These are phyloP conservation scores for Lactarius hatsudake DNA, from an alignment of 768 basidiomycete species.

Conservation along the genomic window DNA sequence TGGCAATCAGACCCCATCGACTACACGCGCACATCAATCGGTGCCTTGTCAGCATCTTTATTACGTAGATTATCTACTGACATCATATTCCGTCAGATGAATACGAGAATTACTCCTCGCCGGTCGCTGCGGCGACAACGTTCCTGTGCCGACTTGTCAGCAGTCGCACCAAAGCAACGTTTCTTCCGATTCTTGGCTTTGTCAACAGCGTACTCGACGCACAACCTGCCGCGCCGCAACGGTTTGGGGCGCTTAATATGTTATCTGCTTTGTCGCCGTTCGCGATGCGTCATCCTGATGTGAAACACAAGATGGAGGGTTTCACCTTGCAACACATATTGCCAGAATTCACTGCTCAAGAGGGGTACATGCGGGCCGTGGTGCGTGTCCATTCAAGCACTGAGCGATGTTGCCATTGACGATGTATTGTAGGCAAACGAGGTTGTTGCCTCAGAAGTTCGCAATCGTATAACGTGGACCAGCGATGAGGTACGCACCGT, in stretches of 20 bases:
- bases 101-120: constrained; percentile 73
- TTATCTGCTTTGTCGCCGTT: constrained; percentile 69
- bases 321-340: constrained; percentile 74
- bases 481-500: constrained; percentile 51
- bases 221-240: constrained; percentile 60
- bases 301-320: constrained; percentile 71
- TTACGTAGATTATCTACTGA: constrained; percentile 8
- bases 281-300: constrained; percentile 83
- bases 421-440: constrained; percentile 65
- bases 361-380: constrained; percentile 75
- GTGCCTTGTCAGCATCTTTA: constrained; percentile 36
- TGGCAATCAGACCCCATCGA: constrained; percentile 86
- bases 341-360: constrained; percentile 61
- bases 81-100: constrained; percentile 56
- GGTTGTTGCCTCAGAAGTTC: constrained; percentile 71
- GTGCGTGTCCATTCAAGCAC: constrained; percentile 43
- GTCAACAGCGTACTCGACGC: constrained; percentile 71
- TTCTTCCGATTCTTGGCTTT: constrained; percentile 75
- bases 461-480: constrained; percentile 65
- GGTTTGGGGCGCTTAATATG: constrained; percentile 86
- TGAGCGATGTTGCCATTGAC: not conserved
- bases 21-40: constrained; percentile 72
- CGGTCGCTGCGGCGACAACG: constrained; percentile 73
- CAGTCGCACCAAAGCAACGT: constrained; percentile 78
- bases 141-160: constrained; percentile 77